Conservation (phyloP, 371 early-diverging fungal genomes). For the Parasitella parasitica region DNA sequence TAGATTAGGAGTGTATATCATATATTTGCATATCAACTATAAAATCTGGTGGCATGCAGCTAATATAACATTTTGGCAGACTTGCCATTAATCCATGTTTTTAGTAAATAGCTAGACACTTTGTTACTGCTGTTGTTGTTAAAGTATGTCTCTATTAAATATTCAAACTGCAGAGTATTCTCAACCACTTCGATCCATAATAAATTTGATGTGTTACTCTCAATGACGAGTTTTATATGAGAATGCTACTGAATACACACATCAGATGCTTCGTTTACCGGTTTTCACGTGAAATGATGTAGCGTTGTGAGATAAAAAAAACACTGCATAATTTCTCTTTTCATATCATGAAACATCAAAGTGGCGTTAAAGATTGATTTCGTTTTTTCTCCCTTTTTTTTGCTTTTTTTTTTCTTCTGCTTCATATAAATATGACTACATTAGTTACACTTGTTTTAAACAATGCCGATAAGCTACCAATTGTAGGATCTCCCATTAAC, state of each 20-base stretch:
- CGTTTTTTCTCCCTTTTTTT: background rate
- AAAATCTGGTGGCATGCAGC: no score
- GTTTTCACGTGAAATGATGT: background rate
- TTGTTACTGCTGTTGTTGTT: no score
- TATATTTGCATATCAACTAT: no score
- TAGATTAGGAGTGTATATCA: no score
- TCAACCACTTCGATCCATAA: background rate
- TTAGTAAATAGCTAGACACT: no score
- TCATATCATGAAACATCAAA: background rate
- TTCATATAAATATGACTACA: slow-evolving; percentile 15
- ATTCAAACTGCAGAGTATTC: no score
- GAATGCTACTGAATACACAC: background rate
- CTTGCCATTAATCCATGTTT: no score
- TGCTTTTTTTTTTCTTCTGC: background rate
- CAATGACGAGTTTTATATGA: background rate
- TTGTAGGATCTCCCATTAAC: slow-evolving; percentile 30
- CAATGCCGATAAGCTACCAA: slow-evolving; percentile 32
- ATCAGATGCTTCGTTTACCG: background rate
- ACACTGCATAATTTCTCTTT: background rate
- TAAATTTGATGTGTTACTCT: background rate
- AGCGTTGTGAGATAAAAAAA: background rate
- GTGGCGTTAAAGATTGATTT: background rate
- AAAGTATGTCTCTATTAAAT: no score
- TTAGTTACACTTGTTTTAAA: slow-evolving; percentile 30
- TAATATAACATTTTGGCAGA: no score